Evolutionary conservation across 352 stramenopile genomes (phyloP), one percentile per base, ranked within the genome.

Genomic region (Pythium dissimile): DNA sequence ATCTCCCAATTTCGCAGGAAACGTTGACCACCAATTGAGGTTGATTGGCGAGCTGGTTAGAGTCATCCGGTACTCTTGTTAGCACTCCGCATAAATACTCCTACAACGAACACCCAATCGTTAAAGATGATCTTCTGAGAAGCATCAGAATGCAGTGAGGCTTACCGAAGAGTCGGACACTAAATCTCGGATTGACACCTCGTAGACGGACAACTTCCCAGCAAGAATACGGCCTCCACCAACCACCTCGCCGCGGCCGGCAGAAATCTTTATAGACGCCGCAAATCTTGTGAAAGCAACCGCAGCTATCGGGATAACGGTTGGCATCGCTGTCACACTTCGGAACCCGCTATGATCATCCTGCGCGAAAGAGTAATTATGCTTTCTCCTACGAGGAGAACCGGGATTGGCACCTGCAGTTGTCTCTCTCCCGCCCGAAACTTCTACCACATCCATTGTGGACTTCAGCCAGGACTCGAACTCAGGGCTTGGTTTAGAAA

Each of bases 391-490:
- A 6, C 62, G 54, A 21, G 62, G 62, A 31, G 62, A 69, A 1
- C 34, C 50, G 13, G 54, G 54, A 12, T 35, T 62, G 13, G 23
- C 38, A 35, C 13, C 47, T 2, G 31, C 20, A 54, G 23, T 54
- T 5, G 11, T 26, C 13, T 68, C 61, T 24, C 61, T 53, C 46
- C 37, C 41, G n/a, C 13, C 3, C 24, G 53, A 34, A 18, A 30
- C n/a, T 37, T 68, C 61, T 15, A 38, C 23, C 10, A 41, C 15
- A 10, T 68, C 61, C 34, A 62, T 59, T 3, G 61, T 59, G 9
- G 38, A 28, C 46, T 56, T 57, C 24, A 68, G 23, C 61, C 61
- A 68, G 15, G 21, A 31, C 16, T 68, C 61, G 35, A 68, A 68
- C 1, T 68, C 61, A 11, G 38, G 23, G 0, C 24, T 23, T 6